Percentiles rank a stretch among this genome's conserved stretches.
Conservation (phyloP, 2,329 filamentous ascomycete genomes). For the Penicillium sp. region DNA sequence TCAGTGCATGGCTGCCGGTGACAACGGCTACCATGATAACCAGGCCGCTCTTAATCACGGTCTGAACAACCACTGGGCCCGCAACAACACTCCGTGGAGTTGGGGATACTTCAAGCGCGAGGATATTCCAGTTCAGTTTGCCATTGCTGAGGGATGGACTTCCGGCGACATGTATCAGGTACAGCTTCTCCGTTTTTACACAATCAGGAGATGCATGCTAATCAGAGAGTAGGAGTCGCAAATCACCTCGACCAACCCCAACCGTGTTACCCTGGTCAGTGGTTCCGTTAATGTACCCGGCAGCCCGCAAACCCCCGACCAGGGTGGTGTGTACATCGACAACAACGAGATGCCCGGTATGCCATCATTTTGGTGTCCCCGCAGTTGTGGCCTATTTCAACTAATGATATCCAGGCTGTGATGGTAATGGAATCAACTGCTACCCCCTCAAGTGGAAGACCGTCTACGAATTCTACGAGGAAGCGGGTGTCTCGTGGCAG, state of each 20-base stretch:
- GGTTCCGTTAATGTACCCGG: constrained; percentile 61
- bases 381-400: no score
- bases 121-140: constrained; percentile 62
- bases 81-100: constrained; percentile 60
- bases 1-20: constrained; percentile 61
- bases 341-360: constrained; percentile 58
- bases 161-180: constrained; percentile 64
- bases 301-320: constrained; percentile 47
- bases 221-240: constrained; percentile 50
- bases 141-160: constrained; percentile 61
- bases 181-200: not conserved
- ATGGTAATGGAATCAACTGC: constrained; percentile 54
- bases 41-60: constrained; percentile 60
- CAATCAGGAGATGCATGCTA: not conserved
- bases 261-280: constrained; percentile 59
- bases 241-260: constrained; percentile 60
- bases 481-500: constrained; percentile 58
- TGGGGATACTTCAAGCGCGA: constrained; percentile 59
- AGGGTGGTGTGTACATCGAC: constrained; percentile 58
- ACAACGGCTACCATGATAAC: constrained; percentile 60
- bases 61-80: constrained; percentile 61
- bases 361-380: not conserved
- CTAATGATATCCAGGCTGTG: constrained; percentile 45
- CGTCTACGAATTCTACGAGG: constrained; percentile 56
- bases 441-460: constrained; percentile 63